A percentile compares a stretch with the other conserved stretches of the same genome.
Conservation (phyloP, 257 asterid genomes). For the Osmanthus fragrans region DNA sequence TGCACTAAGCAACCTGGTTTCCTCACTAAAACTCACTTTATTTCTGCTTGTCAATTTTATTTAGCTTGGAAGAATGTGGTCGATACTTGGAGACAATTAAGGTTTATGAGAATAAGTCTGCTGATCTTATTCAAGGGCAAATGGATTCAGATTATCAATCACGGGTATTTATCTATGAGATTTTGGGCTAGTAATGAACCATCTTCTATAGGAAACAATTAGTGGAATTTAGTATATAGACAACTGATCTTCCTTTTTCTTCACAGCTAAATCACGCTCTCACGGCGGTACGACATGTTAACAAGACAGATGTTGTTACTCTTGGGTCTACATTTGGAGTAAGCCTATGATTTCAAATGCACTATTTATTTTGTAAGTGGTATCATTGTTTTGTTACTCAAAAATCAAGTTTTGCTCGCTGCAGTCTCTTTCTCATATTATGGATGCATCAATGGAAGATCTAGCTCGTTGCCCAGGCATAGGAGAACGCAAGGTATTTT, state of each 20-base stretch:
- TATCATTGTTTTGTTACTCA: slow-evolving; percentile 4
- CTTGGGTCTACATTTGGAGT: slow-evolving; percentile 99
- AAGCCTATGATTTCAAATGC: slow-evolving; percentile 25
- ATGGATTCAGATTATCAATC: slow-evolving; percentile 93
- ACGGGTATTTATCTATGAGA: slow-evolving; percentile 52
- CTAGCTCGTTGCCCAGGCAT: slow-evolving; percentile 98
- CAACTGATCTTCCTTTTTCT: slow-evolving; percentile 24
- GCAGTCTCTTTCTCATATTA: slow-evolving; percentile 82
- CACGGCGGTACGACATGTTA: slow-evolving; percentile 89
- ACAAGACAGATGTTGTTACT: slow-evolving; percentile 98
- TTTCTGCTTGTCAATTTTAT: slow-evolving; percentile 18
- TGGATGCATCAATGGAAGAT: slow-evolving; percentile 99
- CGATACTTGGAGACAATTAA: slow-evolving; percentile 94
- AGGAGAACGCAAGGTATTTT: slow-evolving; percentile 89
- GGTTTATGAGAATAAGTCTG: slow-evolving; percentile 93
- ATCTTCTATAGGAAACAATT: slow-evolving; percentile 12
- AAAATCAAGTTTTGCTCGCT: slow-evolving; percentile 10
- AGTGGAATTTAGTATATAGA: background rate
- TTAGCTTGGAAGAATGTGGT: slow-evolving; percentile 96
- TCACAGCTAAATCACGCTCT: slow-evolving; percentile 78
- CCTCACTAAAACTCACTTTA: background rate
- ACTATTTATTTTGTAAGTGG: background rate
- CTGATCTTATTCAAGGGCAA: slow-evolving; percentile 97
- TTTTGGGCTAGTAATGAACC: slow-evolving; percentile 8
- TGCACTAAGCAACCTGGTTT: background rate